Evolutionary conservation across 257 asterid genomes (phyloP).

Genomic region (Solanum infundibuliforme): DNA sequence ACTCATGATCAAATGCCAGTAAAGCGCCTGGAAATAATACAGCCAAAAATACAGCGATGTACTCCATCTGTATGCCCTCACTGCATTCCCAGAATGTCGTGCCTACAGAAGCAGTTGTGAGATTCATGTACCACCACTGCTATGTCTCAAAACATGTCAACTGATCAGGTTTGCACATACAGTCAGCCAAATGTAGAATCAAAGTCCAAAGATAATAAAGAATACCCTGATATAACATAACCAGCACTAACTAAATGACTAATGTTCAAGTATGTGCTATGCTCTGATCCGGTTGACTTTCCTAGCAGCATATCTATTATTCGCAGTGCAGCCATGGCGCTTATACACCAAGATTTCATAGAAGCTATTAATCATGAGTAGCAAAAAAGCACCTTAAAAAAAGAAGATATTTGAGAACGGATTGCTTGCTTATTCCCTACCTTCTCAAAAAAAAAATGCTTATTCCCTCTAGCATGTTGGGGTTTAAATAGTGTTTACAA

Average conservation of each 20-base stretch:
- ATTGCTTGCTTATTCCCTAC: neutral
- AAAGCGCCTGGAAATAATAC: conserved; percentile 84
- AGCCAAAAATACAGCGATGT: conserved; percentile 71
- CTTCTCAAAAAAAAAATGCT: neutral
- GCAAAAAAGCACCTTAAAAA: neutral
- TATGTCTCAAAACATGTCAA: neutral
- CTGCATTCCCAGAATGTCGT: conserved; percentile 42
- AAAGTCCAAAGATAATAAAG: neutral
- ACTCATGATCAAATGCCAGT: conserved; percentile 70
- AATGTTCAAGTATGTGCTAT: neutral
- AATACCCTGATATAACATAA: neutral
- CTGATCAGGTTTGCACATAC: neutral
- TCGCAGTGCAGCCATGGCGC: neutral
- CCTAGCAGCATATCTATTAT: neutral
- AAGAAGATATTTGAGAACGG: neutral
- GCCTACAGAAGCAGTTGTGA: conserved; percentile 23
- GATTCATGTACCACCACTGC: conserved; percentile 1
- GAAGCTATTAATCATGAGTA: neutral
- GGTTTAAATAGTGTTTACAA: neutral
- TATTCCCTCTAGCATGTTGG: neutral
- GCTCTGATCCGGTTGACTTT: neutral
- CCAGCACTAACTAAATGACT: neutral
- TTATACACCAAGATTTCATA: neutral
- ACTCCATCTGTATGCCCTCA: conserved; percentile 81
- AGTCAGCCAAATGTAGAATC: neutral